phyloP scores from a whole-genome alignment of 208 protist genomes.

The Naegleria lovaniensis region DNA sequence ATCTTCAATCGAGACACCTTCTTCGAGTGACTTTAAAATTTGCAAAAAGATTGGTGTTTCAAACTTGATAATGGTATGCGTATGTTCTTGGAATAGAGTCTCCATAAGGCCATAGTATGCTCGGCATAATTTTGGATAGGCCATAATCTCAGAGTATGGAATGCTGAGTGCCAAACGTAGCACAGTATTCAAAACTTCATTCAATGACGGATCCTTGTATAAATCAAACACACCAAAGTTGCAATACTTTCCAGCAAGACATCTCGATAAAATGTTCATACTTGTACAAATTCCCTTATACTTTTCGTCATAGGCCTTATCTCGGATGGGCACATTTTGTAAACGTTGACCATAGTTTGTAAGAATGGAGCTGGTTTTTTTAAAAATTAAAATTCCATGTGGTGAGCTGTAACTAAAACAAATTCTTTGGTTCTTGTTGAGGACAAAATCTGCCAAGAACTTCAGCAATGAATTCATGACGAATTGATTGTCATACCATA shows the following conservation, averaged over 20 bases:
- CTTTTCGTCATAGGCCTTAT: slow-evolving; percentile 44
- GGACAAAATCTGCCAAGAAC: slow-evolving; percentile 48
- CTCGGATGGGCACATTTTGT: background rate
- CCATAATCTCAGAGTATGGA: slow-evolving; percentile 40
- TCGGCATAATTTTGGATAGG: slow-evolving; percentile 45
- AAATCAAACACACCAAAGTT: slow-evolving; percentile 68
- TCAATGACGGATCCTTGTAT: slow-evolving; percentile 55
- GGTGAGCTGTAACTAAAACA: slow-evolving; percentile 49
- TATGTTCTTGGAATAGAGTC: slow-evolving; percentile 47
- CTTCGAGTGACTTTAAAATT: slow-evolving; percentile 40
- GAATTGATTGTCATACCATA: background rate
- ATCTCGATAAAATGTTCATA: slow-evolving; percentile 49
- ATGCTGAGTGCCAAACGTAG: slow-evolving; percentile 25
- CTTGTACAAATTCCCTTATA: slow-evolving; percentile 53
- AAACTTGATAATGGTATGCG: slow-evolving; percentile 38
- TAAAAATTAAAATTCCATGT: slow-evolving; percentile 64
- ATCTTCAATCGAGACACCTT: slow-evolving; percentile 45
- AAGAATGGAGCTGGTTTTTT: slow-evolving; percentile 45
- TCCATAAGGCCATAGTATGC: slow-evolving; percentile 50
- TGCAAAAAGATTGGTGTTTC: slow-evolving; percentile 46
- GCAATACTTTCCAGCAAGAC: slow-evolving; percentile 54
- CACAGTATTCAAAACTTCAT: slow-evolving; percentile 42
- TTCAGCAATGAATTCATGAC: slow-evolving; percentile 36
- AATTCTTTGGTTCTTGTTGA: slow-evolving; percentile 49
- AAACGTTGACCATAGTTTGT: slow-evolving; percentile 2